Base-by-base conservation (phyloP, 1,284 basidiomycete genomes). In the Xerocomus amazonicus region DNA sequence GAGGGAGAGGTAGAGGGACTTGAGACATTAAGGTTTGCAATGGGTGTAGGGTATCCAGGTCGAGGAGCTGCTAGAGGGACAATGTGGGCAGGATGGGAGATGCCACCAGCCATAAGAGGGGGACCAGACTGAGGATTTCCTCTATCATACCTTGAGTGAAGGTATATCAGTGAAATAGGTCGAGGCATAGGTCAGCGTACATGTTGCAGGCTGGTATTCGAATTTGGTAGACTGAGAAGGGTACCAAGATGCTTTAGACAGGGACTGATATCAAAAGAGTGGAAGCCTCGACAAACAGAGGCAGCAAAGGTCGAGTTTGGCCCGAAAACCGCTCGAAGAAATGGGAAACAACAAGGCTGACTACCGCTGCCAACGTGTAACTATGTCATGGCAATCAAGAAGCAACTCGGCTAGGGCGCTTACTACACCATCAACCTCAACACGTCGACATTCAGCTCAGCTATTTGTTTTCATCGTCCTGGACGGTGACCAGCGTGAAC, bases 41-140 rank as follows among this genome's bases (percentile, higher is more conserved):
- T 76, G 33, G 81, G 81, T 2, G 83, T 79, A 28, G 82, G 79
- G 59, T 89, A 88, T 9, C 87, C 86, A 4, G 87, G 85, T 35
- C 76, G 76, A 29, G 86, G 85, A 6, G 84, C 80, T 9, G 81
- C 84, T 54, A 87, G 79, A 6, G 75, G 73, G 29, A 78, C 72
- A 65, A 60, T 45, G 54, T 60, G 53, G 55, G 53, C 34, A 26
- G 54, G 50, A 34, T 43, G 51, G 41, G 54, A 44, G 71, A 79
- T 70, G 57, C 65, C 63, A 42, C 68, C 72, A 55, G 74, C 77
- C 67, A 81, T 69, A 49, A 79, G 69, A 47, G 75, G 78, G 32
- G 76, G 69, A 45, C 77, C 78, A 38, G 78, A 79, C 54, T 76
- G 72, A 47, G 77, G 74, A 51, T 70, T 71, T 48, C 84, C 83